Percentiles rank a stretch among this genome's conserved stretches.
Evolutionary conservation across 306 rosid species (phyloP).

Genomic region (Vigna trinervia): DNA sequence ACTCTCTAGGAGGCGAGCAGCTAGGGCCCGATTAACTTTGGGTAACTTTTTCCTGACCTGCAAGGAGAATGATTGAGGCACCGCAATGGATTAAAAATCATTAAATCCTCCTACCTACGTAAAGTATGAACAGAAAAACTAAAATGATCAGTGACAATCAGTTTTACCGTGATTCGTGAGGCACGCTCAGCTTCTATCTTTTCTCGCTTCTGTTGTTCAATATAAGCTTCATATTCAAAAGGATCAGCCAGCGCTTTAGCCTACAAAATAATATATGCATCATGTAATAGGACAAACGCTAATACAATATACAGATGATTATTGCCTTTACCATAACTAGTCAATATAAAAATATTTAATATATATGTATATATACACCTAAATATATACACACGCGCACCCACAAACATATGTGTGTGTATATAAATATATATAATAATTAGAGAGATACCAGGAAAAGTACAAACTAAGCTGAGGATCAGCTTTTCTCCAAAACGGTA

Average conservation of each 20-base stretch:
- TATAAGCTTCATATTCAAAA: conserved; percentile 64
- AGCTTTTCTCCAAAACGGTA: too few relatives aligned
- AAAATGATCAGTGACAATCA: conserved; percentile 32
- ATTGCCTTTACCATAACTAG: too few relatives aligned
- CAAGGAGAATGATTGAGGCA: conserved; percentile 47
- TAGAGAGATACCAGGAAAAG: too few relatives aligned
- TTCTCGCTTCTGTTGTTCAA: conserved; percentile 70
- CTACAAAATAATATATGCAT: conserved; percentile 55
- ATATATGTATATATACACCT: too few relatives aligned
- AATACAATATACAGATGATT: neutral
- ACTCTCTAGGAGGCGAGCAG: conserved; percentile 64
- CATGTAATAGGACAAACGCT: conserved; percentile 34
- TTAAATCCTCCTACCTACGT: conserved; percentile 19
- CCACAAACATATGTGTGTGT: too few relatives aligned
- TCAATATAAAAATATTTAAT: too few relatives aligned
- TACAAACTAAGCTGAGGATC: too few relatives aligned
- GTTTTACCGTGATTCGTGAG: conserved; percentile 73
- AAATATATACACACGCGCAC: too few relatives aligned
- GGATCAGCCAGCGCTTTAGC: conserved; percentile 79
- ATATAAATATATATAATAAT: too few relatives aligned
- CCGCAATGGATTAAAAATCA: conserved; percentile 37
- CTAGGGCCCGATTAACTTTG: conserved; percentile 74
- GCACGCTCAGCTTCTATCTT: conserved; percentile 80
- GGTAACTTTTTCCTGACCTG: conserved; percentile 85
- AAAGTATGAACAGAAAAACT: conserved; percentile 10